These are phyloP conservation scores for Neurospora pannonica DNA, from an alignment of 495 filamentous ascomycete genomes.

Conservation along the genomic window DNA sequence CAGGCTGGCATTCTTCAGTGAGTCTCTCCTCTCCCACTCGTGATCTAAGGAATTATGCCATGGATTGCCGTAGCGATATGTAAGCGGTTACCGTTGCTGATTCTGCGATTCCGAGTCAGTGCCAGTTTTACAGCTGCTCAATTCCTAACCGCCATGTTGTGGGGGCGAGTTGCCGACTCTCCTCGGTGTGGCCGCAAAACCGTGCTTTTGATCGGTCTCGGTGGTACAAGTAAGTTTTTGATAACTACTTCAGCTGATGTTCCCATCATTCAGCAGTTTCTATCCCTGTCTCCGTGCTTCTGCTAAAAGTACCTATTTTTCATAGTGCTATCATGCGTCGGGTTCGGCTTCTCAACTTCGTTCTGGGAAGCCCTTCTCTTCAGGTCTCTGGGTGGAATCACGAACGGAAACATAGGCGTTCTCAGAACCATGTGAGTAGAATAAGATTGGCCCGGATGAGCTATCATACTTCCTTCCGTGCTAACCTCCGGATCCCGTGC, in stretches of 20 bases:
- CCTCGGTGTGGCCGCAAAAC: conserved; percentile 63
- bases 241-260: neutral
- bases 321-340: conserved; percentile 55
- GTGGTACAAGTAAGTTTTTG: conserved; percentile 47
- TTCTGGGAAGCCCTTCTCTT: conserved; percentile 69
- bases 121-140: conserved; percentile 75
- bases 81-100: neutral
- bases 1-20: conserved; percentile 68
- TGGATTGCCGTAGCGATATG: neutral
- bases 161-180: conserved; percentile 69
- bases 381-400: conserved; percentile 60
- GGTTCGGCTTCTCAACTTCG: conserved; percentile 69
- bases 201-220: conserved; percentile 64
- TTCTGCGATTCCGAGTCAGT: conserved; percentile 1
- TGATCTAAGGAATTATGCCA: neutral
- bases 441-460: neutral
- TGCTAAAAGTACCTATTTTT: neutral
- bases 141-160: conserved; percentile 76
- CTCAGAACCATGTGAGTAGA: conserved; percentile 58
- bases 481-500: conserved; percentile 1
- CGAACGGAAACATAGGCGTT: conserved; percentile 78
- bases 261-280: neutral
- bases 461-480: neutral
- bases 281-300: neutral
- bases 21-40: neutral